A percentile compares a stretch with the other conserved stretches of the same genome.
Evolutionary conservation across 2,329 filamentous ascomycete genomes (phyloP).

Genomic region (Ceratocystis cubensis): DNA sequence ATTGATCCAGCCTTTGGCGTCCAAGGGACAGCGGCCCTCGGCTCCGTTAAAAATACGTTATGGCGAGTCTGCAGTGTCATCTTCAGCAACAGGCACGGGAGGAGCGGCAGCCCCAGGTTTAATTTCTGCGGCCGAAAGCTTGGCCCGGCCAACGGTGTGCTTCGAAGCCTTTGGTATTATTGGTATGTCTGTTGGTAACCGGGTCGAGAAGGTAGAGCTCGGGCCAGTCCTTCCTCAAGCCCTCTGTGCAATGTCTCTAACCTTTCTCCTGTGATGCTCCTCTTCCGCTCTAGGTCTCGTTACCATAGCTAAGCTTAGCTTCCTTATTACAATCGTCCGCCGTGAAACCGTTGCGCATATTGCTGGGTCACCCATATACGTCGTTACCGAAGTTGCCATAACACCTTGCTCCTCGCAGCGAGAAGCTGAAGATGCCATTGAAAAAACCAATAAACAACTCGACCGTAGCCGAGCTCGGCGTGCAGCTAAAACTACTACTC

Average conservation of each 20-base stretch:
- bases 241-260: not conserved
- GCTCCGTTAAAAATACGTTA: constrained; percentile 60
- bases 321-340: constrained; percentile 74
- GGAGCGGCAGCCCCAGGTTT: not conserved
- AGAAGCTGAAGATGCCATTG: constrained; percentile 62
- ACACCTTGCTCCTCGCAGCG: constrained; percentile 68
- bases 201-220: not conserved
- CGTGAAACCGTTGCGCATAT: constrained; percentile 84
- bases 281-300: constrained; percentile 53
- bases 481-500: not conserved
- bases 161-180: constrained; percentile 50
- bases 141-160: constrained; percentile 34
- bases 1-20: constrained; percentile 58
- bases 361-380: constrained; percentile 68
- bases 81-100: constrained; percentile 1
- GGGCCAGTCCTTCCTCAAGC: too few species aligned
- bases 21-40: constrained; percentile 43
- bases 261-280: not conserved
- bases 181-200: constrained; percentile 31
- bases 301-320: constrained; percentile 66
- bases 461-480: constrained; percentile 20
- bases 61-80: constrained; percentile 31
- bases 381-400: constrained; percentile 78
- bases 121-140: constrained; percentile 28
- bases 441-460: constrained; percentile 38